Evolutionary conservation across 2,329 filamentous ascomycete species (phyloP), one percentile per base, ranked within the genome.

Genomic region (Elsinoe necatrix): DNA sequence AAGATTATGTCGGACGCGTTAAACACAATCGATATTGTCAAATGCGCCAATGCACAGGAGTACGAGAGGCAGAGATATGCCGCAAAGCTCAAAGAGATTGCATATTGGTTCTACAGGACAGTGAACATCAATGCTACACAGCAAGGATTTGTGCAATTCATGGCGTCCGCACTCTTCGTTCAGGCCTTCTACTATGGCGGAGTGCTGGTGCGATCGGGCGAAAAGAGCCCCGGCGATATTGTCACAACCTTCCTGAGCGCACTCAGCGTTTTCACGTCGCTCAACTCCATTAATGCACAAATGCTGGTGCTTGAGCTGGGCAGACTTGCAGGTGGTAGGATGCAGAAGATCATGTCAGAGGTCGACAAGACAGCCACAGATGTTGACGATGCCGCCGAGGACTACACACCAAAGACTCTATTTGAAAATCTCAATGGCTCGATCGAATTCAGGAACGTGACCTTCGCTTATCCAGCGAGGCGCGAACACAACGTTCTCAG

Each of bases 121-220:
- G 86, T 86, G 0, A 77, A 80, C 45, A 77, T 82, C 14, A 87
- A 83, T 61, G 83, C 87, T 0, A 67, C 83, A 2, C 90, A 95
- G 65, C 83, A 87, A 65, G 84, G 84, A 0, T 80, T 86, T 48
- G 78, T 88, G 54, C 84, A 85, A 47, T 81, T 95, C 62, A 83
- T 90, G 73, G 83, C 86, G 27, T 79, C 89, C 2, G 77, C 77
- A 1, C 83, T 96, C 67, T 96, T 97, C 62, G 85, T 95, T 0
- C 80, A 90, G 57, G 91, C 90, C 0, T 96, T 97, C 65, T 95
- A 88, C 82, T 95, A 91, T 63, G 91, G 90, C 0, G 80, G 85
- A 25, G 74, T 80, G 1, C 77, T 95, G 1, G 83, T 93, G 8
- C 74, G 77, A 8, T 71, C 78, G 1, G 82, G 82, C 1, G 68